phyloP scores from a whole-genome alignment of 345 rosid genomes.

The Brassica incana region DNA sequence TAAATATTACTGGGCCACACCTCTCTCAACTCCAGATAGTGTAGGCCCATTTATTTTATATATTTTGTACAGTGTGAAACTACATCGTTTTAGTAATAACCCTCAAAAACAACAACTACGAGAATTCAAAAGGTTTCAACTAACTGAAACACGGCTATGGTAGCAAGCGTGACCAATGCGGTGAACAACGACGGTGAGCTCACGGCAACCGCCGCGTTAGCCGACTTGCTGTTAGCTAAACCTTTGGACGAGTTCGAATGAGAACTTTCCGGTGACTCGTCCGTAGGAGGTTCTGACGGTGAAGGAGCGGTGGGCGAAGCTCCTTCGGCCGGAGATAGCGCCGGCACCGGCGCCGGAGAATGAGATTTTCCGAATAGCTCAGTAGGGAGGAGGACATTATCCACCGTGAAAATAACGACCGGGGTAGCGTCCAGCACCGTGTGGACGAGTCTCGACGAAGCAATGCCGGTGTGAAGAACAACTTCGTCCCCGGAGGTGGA shows the following conservation, averaged over 20 bases:
- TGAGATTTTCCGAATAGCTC: constrained; percentile 72
- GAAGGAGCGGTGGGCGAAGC: constrained; percentile 71
- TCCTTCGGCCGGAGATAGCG: constrained; percentile 42
- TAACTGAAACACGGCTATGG: constrained; percentile 42
- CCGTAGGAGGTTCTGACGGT: constrained; percentile 76
- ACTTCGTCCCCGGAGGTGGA: constrained; percentile 70
- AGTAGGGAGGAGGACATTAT: constrained; percentile 64
- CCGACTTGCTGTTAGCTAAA: constrained; percentile 54
- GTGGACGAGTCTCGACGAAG: constrained; percentile 66
- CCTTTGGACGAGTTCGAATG: constrained; percentile 56
- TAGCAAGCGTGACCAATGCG: constrained; percentile 27
- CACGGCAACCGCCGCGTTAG: constrained; percentile 45
- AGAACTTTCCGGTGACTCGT: constrained; percentile 53
- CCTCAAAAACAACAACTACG: not conserved
- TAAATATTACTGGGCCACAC: constrained; percentile 27
- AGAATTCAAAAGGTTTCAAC: constrained; percentile 19
- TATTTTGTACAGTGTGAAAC: not conserved
- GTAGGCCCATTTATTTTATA: constrained; percentile 22
- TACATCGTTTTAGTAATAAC: not conserved
- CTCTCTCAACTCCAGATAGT: not conserved
- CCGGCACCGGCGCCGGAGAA: constrained; percentile 75
- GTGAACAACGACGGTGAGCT: constrained; percentile 46
- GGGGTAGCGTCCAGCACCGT: constrained; percentile 73
- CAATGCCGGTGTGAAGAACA: constrained; percentile 70
- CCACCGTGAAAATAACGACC: constrained; percentile 72